Base-by-base conservation (phyloP, 768 basidiomycete genomes). In the Mycena haematopus region DNA sequence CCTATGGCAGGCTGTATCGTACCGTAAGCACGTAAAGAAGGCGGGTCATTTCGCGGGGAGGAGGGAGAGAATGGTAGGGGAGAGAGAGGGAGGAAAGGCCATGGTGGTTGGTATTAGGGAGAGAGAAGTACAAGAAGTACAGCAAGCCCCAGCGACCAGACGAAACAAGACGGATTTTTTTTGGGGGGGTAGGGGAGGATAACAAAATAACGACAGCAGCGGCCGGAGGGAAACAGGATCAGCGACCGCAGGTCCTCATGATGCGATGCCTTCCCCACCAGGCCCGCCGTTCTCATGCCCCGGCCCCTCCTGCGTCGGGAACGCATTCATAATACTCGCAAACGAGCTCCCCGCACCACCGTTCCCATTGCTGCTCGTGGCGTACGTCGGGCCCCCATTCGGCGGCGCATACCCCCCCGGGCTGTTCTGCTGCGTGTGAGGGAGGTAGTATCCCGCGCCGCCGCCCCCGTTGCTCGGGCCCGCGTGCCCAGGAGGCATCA, bases 311-410 rank as follows among this genome's bases (percentile, higher is more conserved):
- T 63, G 62, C 44, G 62, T 63, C 51, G 62, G 56, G 56, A 63
- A 89, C n/a, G 87, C 87, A 67, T 87, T 84, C 87, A 90, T 86
- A 65, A 90, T 88, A 62, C 82, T 86, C 35, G 86, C 89, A 70
- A 89, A 84, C 56, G 86, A 57, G 25, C 35, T 46, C 22, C 53
- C 42, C 29, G 10, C 33, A 15, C 17, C 45, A 11, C 27, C 33
- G 31, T 57, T 27, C n/a, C 54, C 61, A 21, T 24, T 51, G 21
- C 44, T 22, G n/a, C 22, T 15, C 56, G 24, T 17, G 38, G 25
- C 54, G 21, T 33, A 46, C 29, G 35, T 21, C 22, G 49, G 47
- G 22, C 46, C 52, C 15, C 44, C 38, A 9, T 11, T 22, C 17
- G 58, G 42, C 42, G 60, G 51, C 31, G 50, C 36, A 36, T 44